Percentiles rank a stretch among this genome's conserved stretches.
Conservation (phyloP, 345 rosid species). For the Ceriops zippeliana region DNA sequence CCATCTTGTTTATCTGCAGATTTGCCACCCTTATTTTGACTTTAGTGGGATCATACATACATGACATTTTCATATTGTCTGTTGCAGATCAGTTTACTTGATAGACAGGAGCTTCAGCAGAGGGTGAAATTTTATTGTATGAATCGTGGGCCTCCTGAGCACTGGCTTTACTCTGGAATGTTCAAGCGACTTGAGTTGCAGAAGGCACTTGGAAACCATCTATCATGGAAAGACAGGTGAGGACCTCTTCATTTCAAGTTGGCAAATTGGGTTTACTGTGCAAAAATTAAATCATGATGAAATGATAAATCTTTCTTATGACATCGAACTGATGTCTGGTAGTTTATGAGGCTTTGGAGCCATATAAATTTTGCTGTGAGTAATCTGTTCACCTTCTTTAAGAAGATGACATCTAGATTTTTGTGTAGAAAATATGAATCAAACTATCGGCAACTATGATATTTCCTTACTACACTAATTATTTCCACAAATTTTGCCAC, state of each 20-base stretch:
- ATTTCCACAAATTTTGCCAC: too few relatives aligned
- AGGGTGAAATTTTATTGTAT: constrained; percentile 53
- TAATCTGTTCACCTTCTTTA: not conserved
- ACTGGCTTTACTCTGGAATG: constrained; percentile 75
- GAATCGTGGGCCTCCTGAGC: constrained; percentile 78
- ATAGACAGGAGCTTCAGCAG: constrained; percentile 71
- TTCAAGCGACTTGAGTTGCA: constrained; percentile 82
- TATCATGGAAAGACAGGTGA: constrained; percentile 98
- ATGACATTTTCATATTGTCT: constrained; percentile 15
- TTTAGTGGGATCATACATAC: not conserved
- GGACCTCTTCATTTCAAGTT: not conserved
- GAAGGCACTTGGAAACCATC: constrained; percentile 96
- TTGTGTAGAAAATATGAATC: not conserved
- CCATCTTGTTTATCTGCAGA: too few relatives aligned
- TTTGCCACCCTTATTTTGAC: not conserved
- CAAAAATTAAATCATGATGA: not conserved
- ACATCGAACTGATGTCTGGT: constrained; percentile 1
- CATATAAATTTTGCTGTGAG: not conserved
- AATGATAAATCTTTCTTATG: too few relatives aligned
- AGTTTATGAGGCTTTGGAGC: not conserved
- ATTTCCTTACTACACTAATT: too few relatives aligned
- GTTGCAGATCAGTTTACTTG: constrained; percentile 70
- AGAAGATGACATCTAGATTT: constrained; percentile 1
- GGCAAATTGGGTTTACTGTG: not conserved
- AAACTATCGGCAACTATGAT: too few relatives aligned